Percentiles rank a stretch among this genome's conserved stretches.
phyloP scores from a whole-genome alignment of 108 stramenopile genomes.

The Mediolabrus comicus region DNA sequence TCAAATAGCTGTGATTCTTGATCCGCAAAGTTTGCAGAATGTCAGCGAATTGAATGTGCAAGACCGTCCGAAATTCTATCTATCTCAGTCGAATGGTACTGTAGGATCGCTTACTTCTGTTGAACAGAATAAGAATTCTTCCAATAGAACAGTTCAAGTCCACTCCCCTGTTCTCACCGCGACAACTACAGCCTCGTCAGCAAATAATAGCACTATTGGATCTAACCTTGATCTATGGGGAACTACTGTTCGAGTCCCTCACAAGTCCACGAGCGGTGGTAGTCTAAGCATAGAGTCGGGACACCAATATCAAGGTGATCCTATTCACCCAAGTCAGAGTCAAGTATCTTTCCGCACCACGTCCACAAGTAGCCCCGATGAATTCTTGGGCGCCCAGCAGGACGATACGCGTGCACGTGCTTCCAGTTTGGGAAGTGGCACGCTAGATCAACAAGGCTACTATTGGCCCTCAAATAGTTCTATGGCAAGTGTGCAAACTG shows the following conservation, averaged over 20 bases:
- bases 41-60: slow-evolving; percentile 32
- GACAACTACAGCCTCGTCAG: slow-evolving; percentile 24
- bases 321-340: slow-evolving; percentile 5
- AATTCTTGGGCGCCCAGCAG: not conserved
- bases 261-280: slow-evolving; percentile 28
- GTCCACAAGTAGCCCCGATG: slow-evolving; percentile 4
- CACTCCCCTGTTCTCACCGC: slow-evolving; percentile 33
- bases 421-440: not conserved
- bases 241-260: slow-evolving; percentile 6
- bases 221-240: slow-evolving; percentile 32
- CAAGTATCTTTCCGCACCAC: slow-evolving; percentile 2
- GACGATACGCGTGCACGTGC: slow-evolving; percentile 6
- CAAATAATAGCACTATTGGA: slow-evolving; percentile 31
- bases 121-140: slow-evolving; percentile 19
- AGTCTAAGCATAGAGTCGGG: slow-evolving; percentile 38
- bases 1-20: slow-evolving; percentile 43
- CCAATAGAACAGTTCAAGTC: slow-evolving; percentile 5
- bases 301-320: slow-evolving; percentile 3
- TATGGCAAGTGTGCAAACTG: slow-evolving; percentile 13
- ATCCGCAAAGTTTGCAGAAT: slow-evolving; percentile 39
- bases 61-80: slow-evolving; percentile 37
- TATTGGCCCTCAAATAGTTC: slow-evolving; percentile 28
- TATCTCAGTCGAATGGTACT: slow-evolving; percentile 32
- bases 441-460: not conserved
- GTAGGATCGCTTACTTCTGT: slow-evolving; percentile 15